These are phyloP conservation scores for Trametes coccinea DNA, from an alignment of 768 basidiomycete species.

Conservation along the genomic window DNA sequence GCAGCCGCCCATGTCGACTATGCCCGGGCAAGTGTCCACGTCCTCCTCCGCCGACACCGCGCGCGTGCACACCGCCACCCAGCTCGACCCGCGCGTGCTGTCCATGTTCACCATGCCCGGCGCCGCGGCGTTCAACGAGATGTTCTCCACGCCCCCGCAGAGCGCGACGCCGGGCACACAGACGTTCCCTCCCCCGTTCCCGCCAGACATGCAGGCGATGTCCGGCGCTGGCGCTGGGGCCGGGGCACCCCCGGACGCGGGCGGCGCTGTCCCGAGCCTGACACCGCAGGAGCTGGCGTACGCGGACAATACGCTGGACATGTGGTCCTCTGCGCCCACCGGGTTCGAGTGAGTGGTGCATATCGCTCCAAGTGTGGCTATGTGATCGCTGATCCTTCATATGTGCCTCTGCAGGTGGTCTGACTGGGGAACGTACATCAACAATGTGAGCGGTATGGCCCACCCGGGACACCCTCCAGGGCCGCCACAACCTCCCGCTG, in stretches of 20 bases:
- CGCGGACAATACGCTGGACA: constrained; percentile 49
- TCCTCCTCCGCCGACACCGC: not conserved
- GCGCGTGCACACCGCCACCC: not conserved
- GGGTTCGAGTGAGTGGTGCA: constrained; percentile 54
- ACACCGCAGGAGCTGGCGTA: constrained; percentile 20
- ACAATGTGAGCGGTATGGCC: constrained; percentile 26
- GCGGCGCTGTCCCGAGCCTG: not conserved
- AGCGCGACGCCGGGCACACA: constrained; percentile 1
- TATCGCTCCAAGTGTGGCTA: not conserved
- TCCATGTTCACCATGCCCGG: constrained; percentile 27
- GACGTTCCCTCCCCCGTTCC: not conserved
- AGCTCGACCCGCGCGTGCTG: constrained; percentile 21
- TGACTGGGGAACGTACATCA: constrained; percentile 31
- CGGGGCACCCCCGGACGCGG: not conserved
- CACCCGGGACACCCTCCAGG: constrained; percentile 11
- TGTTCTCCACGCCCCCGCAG: constrained; percentile 23
- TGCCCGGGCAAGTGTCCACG: not conserved
- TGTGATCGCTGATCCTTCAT: not conserved
- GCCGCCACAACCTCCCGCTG: not conserved
- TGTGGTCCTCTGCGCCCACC: constrained; percentile 64
- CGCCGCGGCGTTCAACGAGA: constrained; percentile 27
- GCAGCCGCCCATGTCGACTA: not conserved
- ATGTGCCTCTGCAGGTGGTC: constrained; percentile 22
- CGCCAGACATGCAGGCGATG: constrained; percentile 9
- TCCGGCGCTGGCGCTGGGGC: not conserved